Evolutionary conservation across 768 basidiomycete genomes (phyloP).

Genomic region (Boletus subparvulus): DNA sequence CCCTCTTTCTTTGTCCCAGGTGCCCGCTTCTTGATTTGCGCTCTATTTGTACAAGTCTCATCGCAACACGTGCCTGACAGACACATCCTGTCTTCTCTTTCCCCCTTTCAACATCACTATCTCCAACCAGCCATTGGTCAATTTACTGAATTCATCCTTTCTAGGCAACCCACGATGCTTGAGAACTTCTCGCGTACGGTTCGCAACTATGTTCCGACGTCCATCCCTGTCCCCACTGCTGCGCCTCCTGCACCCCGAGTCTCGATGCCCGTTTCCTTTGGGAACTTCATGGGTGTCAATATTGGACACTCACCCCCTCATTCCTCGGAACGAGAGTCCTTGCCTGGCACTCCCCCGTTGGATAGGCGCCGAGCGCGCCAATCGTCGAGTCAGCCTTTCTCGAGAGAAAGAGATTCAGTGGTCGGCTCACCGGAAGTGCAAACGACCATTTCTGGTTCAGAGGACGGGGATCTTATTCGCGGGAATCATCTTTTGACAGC

Average conservation of each 20-base stretch:
- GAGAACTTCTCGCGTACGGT: constrained; percentile 54
- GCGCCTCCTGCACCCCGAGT: constrained; percentile 50
- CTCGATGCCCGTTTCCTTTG: constrained; percentile 49
- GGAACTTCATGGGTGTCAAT: constrained; percentile 39
- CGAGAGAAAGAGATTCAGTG: constrained; percentile 1
- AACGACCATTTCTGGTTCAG: constrained; percentile 13
- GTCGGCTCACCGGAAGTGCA: constrained; percentile 17
- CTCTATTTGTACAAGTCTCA: constrained; percentile 14
- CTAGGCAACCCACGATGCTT: constrained; percentile 49
- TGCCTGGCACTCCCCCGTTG: constrained; percentile 4
- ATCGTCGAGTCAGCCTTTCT: constrained; percentile 10
- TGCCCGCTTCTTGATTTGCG: neutral
- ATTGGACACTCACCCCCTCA: constrained; percentile 14
- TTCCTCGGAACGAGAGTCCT: constrained; percentile 10
- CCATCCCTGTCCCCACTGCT: constrained; percentile 48
- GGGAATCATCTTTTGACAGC: constrained; percentile 18
- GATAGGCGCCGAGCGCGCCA: constrained; percentile 11
- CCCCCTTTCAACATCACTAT: neutral
- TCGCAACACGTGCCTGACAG: constrained; percentile 17
- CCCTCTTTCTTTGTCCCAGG: constrained; percentile 12
- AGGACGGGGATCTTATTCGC: constrained; percentile 23
- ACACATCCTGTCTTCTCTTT: neutral
- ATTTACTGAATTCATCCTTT: constrained; percentile 15
- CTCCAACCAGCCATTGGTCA: neutral
- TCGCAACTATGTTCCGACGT: constrained; percentile 53